phyloP scores from a whole-genome alignment of 2,329 filamentous ascomycete genomes.

The Calonectria pauciramosa region DNA sequence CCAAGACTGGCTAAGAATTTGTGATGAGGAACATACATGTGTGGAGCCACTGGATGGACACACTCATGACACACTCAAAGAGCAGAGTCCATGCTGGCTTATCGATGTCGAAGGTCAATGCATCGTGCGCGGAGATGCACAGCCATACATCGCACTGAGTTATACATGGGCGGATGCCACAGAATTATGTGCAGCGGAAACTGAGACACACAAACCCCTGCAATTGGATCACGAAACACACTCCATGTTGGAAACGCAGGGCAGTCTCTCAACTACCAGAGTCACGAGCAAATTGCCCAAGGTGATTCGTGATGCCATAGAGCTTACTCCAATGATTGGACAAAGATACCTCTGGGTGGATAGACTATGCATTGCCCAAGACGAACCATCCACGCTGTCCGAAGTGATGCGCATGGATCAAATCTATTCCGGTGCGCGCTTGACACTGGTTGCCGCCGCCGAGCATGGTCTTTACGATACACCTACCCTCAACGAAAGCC shows the following conservation, averaged over 20 bases:
- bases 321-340: neutral
- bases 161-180: neutral
- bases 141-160: neutral
- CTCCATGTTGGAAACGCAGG: neutral
- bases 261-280: neutral
- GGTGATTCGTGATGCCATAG: conserved; percentile 1
- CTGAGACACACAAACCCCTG: neutral
- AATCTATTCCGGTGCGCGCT: neutral
- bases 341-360: conserved; percentile 5
- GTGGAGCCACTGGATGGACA: neutral
- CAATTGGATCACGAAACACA: neutral
- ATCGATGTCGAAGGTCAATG: neutral
- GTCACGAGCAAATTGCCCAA: neutral
- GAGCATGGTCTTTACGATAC: neutral
- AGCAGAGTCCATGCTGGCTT: neutral
- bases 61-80: neutral
- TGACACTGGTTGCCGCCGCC: conserved; percentile 2
- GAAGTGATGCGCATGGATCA: neutral
- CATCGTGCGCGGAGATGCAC: neutral
- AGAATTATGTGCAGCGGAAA: neutral
- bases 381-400: neutral
- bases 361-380: neutral
- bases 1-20: neutral
- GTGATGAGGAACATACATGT: neutral
- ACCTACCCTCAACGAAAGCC: neutral